Percentiles rank a stretch among this genome's conserved stretches.
These are phyloP conservation scores for Monosporascus sp. DNA, from an alignment of 2,329 filamentous ascomycete genomes.

Conservation along the genomic window DNA sequence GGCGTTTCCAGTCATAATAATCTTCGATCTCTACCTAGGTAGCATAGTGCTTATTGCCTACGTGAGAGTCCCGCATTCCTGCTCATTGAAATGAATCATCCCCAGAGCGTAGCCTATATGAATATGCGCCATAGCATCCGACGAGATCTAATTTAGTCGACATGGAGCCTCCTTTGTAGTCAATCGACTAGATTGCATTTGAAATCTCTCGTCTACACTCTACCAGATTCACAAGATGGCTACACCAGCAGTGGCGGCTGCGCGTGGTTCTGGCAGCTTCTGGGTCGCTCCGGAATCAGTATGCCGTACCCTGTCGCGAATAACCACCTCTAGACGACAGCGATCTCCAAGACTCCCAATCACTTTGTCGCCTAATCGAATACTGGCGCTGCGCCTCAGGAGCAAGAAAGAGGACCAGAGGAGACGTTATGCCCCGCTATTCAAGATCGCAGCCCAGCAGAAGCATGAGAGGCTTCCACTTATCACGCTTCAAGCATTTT, in stretches of 20 bases:
- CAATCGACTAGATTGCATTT: too few species aligned
- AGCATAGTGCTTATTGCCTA: neutral
- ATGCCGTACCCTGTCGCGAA: slow-evolving; percentile 16
- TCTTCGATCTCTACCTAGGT: neutral
- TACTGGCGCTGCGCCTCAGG: slow-evolving; percentile 19
- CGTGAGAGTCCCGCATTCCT: neutral
- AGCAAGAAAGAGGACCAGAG: slow-evolving; percentile 12
- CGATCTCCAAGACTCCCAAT: slow-evolving; percentile 10
- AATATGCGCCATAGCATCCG: neutral
- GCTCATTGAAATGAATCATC: neutral
- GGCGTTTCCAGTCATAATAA: neutral
- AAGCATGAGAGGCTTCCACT: slow-evolving; percentile 23
- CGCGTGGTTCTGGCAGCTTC: slow-evolving; percentile 1
- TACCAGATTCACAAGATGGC: neutral
- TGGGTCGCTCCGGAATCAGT: slow-evolving; percentile 6
- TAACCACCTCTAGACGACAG: slow-evolving; percentile 11
- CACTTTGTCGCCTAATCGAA: slow-evolving; percentile 16
- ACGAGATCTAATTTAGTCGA: neutral
- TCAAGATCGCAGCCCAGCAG: slow-evolving; percentile 9
- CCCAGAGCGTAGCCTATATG: neutral
- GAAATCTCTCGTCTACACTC: too few species aligned
- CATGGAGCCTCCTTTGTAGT: too few species aligned
- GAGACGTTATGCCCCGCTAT: slow-evolving; percentile 7
- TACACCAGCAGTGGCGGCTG: neutral
- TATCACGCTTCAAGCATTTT: slow-evolving; percentile 18